phyloP scores from a whole-genome alignment of 495 filamentous ascomycete species.

The Cairneyella variabilis region DNA sequence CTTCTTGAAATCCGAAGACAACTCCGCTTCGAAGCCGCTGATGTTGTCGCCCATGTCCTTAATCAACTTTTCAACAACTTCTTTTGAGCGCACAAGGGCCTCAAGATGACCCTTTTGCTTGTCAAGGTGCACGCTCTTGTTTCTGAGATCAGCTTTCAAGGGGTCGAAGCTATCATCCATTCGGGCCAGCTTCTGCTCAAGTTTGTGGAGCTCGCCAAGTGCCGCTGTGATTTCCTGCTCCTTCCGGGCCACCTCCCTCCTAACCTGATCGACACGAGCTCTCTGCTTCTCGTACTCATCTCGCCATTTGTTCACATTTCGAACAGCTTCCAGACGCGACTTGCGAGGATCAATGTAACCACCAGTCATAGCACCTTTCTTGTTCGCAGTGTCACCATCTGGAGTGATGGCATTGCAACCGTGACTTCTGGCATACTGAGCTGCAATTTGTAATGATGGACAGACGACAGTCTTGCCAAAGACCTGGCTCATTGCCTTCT shows the following conservation, averaged over 20 bases:
- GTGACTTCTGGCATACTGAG: conserved; percentile 86
- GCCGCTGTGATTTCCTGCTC: conserved; percentile 85
- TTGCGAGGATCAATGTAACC: conserved; percentile 82
- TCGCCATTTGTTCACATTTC: conserved; percentile 67
- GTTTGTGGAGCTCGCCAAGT: conserved; percentile 74
- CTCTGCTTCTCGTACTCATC: conserved; percentile 61
- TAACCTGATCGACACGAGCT: conserved; percentile 52
- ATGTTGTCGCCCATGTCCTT: conserved; percentile 72
- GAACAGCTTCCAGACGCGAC: conserved; percentile 81
- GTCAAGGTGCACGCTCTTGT: conserved; percentile 66
- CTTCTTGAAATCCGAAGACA: conserved; percentile 88
- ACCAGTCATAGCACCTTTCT: conserved; percentile 89
- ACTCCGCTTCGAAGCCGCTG: conserved; percentile 68
- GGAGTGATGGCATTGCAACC: conserved; percentile 89
- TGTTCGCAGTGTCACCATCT: conserved; percentile 89
- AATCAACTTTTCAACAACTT: conserved; percentile 72
- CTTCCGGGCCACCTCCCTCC: conserved; percentile 63
- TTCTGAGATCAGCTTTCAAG: conserved; percentile 65
- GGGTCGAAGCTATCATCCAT: conserved; percentile 82
- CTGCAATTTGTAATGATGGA: conserved; percentile 77
- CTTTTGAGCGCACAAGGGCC: conserved; percentile 58
- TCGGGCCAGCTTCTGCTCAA: conserved; percentile 73
- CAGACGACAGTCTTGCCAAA: conserved; percentile 96
- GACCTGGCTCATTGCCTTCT: conserved; percentile 84
- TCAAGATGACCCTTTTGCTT: conserved; percentile 73